Evolutionary conservation across 257 asterid genomes (phyloP).

Genomic region (Gentiana macrophylla): DNA sequence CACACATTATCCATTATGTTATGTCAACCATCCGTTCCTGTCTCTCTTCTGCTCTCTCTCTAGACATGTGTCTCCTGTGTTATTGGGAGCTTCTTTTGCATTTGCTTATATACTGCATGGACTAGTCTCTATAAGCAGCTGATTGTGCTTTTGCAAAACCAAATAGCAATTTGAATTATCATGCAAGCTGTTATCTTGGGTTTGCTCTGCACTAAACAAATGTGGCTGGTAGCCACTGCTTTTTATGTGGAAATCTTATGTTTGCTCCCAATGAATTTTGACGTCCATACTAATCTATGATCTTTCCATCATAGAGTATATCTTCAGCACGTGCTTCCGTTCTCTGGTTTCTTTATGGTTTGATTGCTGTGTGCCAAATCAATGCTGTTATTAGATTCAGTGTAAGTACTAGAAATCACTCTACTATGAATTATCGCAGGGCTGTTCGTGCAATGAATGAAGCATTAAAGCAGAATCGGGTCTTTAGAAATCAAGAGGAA

Average conservation of each 20-base stretch:
- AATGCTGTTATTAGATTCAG: neutral
- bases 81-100: no score
- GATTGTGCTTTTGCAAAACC: no score
- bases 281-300: neutral
- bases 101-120: no score
- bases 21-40: no score
- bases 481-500: conserved; percentile 52
- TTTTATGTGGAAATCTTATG: neutral
- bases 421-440: conserved; percentile 29
- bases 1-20: no score
- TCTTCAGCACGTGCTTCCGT: neutral
- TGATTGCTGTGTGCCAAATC: no score
- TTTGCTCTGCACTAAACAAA: neutral
- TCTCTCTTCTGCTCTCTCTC: no score
- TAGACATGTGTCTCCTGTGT: no score
- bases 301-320: neutral
- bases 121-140: no score
- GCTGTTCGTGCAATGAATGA: conserved; percentile 98
- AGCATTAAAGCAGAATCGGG: conserved; percentile 84
- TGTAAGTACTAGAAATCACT: neutral
- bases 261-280: neutral
- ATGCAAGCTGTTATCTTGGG: no score
- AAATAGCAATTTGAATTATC: no score
- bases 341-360: neutral
- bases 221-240: neutral